Conservation (phyloP, 1,139 yeast genomes). For the Blastobotrys proliferans region DNA sequence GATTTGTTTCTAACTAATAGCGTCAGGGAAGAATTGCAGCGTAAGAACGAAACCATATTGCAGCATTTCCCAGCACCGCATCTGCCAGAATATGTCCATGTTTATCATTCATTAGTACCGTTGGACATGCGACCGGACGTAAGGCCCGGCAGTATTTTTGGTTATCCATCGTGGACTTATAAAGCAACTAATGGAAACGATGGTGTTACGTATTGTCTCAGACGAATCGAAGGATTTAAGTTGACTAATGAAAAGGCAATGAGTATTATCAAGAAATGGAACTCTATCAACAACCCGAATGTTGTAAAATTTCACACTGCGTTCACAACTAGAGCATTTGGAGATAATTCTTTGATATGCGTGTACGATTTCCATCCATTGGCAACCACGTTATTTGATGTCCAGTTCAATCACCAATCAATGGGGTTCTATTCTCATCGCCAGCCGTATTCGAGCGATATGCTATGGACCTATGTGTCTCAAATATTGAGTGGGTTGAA, state of each 20-base stretch:
- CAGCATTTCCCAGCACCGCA: slow-evolving; percentile 60
- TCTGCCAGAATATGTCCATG: slow-evolving; percentile 73
- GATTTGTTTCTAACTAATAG: slow-evolving; percentile 70
- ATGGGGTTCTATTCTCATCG: slow-evolving; percentile 4
- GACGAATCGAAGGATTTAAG: slow-evolving; percentile 65
- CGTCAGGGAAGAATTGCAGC: slow-evolving; percentile 65
- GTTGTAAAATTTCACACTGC: slow-evolving; percentile 72
- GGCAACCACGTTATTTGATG: slow-evolving; percentile 54
- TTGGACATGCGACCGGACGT: slow-evolving; percentile 61
- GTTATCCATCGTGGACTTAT: slow-evolving; percentile 60
- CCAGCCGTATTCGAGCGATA: slow-evolving; percentile 29
- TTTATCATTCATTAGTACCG: slow-evolving; percentile 83
- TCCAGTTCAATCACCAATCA: slow-evolving; percentile 39
- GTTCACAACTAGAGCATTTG: slow-evolving; percentile 83
- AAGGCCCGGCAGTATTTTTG: slow-evolving; percentile 49
- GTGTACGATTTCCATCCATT: slow-evolving; percentile 69
- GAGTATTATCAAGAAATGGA: slow-evolving; percentile 50
- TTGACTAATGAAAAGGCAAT: slow-evolving; percentile 58
- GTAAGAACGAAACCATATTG: slow-evolving; percentile 75
- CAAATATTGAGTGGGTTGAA: slow-evolving; percentile 69
- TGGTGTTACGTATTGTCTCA: slow-evolving; percentile 72
- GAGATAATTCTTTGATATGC: slow-evolving; percentile 56
- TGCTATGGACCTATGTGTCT: slow-evolving; percentile 69
- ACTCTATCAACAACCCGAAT: slow-evolving; percentile 46
- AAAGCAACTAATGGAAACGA: slow-evolving; percentile 77